Conservation (phyloP, 1,284 basidiomycete species). For the Coriolopsis trogii region DNA sequence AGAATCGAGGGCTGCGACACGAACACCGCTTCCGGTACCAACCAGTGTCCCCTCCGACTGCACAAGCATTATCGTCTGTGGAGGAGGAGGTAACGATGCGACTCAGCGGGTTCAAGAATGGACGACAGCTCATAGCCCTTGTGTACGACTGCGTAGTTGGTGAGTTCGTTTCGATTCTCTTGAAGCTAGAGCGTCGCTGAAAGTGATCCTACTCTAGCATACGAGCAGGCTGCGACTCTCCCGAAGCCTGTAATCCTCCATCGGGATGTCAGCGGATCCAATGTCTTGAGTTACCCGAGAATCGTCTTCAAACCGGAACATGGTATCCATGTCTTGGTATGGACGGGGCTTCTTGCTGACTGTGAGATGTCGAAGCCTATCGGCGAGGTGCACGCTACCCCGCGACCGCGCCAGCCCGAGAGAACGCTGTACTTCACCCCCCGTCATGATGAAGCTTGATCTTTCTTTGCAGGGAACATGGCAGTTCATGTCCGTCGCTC, state of each 20-base stretch:
- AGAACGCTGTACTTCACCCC: background rate
- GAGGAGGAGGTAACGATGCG: constrained; percentile 22
- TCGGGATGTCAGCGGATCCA: constrained; percentile 13
- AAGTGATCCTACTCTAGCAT: background rate
- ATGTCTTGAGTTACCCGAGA: constrained; percentile 8
- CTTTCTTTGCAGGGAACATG: background rate
- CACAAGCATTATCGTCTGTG: constrained; percentile 18
- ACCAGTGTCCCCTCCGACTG: background rate
- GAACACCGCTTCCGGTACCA: no score
- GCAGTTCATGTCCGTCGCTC: constrained; percentile 3
- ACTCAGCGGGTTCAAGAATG: background rate
- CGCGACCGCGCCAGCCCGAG: background rate
- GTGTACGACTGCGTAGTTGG: constrained; percentile 2
- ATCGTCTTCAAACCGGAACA: background rate
- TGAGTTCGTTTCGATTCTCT: background rate
- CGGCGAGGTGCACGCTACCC: background rate
- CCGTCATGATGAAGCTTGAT: background rate
- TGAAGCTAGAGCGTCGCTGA: background rate
- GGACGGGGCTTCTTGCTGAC: constrained; percentile 10
- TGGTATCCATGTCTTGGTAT: background rate
- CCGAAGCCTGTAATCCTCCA: background rate
- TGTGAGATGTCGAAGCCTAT: constrained; percentile 15
- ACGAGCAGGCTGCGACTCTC: background rate
- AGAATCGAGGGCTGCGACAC: no score
- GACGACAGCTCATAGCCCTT: background rate